Conservation (phyloP, 2,329 filamentous ascomycete genomes). For the Aspergillus sp. region DNA sequence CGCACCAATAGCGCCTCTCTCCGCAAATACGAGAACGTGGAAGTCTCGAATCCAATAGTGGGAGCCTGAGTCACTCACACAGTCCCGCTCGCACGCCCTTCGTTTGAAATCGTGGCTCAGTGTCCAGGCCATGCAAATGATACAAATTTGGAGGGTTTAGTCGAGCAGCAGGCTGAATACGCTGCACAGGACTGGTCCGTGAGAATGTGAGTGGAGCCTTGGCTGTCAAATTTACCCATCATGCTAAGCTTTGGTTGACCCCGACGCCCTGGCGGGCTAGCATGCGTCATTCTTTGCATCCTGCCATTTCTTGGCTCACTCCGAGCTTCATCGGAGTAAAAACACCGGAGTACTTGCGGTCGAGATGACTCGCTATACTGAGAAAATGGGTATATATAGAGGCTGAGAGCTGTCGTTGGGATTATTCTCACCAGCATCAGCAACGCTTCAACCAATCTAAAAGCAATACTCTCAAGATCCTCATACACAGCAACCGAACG, state of each 20-base stretch:
- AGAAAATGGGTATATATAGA: constrained; percentile 13
- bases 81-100: constrained; percentile 2
- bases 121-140: not conserved
- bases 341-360: not conserved
- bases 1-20: not conserved
- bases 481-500: not conserved
- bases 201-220: not conserved
- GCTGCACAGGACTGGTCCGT: not conserved
- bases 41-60: not conserved
- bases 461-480: not conserved
- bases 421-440: not conserved
- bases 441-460: not conserved
- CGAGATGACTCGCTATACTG: not conserved
- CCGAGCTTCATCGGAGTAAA: constrained; percentile 13
- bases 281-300: constrained; percentile 8
- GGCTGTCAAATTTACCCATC: not conserved
- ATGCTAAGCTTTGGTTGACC: constrained; percentile 12
- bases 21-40: not conserved
- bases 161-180: not conserved
- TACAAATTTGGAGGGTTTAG: not conserved
- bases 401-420: not conserved
- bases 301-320: constrained; percentile 6
- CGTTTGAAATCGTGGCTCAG: not conserved
- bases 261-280: not conserved
- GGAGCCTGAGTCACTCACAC: constrained; percentile 10